A percentile compares a stretch with the other conserved stretches of the same genome.
These are phyloP conservation scores for Globisporangium cederbergense DNA, from an alignment of 352 stramenopile species.

Conservation along the genomic window DNA sequence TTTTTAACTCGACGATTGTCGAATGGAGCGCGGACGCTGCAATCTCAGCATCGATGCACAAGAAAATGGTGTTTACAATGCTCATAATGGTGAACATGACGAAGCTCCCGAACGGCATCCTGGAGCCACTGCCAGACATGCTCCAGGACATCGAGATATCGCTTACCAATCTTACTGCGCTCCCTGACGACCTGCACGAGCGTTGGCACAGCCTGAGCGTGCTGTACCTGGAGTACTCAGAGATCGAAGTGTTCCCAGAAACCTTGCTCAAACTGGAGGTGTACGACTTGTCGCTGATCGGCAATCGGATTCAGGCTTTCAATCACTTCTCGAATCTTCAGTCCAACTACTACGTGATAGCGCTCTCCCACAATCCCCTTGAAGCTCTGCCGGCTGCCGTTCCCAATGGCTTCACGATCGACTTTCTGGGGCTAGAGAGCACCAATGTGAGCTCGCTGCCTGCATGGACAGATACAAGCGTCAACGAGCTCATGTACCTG, in stretches of 20 bases:
- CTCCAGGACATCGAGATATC: conserved; percentile 29
- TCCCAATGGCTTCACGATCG: conserved; percentile 9
- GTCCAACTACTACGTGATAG: conserved; percentile 20
- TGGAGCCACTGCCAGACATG: conserved; percentile 15
- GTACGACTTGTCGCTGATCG: conserved; percentile 17
- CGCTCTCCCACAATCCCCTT: conserved; percentile 26
- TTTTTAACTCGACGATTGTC: conserved; percentile 32
- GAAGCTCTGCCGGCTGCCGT: conserved; percentile 12
- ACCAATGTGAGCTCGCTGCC: conserved; percentile 17
- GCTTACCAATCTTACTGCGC: conserved; percentile 19
- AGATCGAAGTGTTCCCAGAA: conserved; percentile 12
- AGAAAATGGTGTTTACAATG: conserved; percentile 21
- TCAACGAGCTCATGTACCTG: conserved; percentile 11
- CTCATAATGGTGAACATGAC: conserved; percentile 32
- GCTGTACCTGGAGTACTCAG: conserved; percentile 23
- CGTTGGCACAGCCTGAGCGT: conserved; percentile 19
- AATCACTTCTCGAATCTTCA: conserved; percentile 6
- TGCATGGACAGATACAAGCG: conserved; percentile 10
- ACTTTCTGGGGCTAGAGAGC: conserved; percentile 19
- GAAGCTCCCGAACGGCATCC: conserved; percentile 18
- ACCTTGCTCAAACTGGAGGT: conserved; percentile 8
- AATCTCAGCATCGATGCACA: conserved; percentile 17
- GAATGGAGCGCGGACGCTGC: conserved; percentile 21
- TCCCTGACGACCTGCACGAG: conserved; percentile 18
- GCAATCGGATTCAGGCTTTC: conserved; percentile 9